phyloP scores from a whole-genome alignment of 495 filamentous ascomycete species.

The Aspergillus cavernicola region DNA sequence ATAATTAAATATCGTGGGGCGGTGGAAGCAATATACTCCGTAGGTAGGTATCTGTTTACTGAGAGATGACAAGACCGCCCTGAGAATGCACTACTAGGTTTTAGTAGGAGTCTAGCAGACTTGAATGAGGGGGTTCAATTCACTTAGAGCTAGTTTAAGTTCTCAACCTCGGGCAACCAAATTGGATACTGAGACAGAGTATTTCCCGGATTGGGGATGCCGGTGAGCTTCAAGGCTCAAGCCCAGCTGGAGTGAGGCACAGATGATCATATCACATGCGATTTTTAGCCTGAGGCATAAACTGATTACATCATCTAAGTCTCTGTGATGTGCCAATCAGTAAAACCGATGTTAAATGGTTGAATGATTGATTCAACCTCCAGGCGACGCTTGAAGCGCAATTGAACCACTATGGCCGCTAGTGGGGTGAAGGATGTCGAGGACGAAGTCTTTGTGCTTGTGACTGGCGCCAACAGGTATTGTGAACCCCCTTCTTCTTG shows the following conservation, averaged over 20 bases:
- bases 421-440: background rate
- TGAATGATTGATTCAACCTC: too few species aligned
- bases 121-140: too few species aligned
- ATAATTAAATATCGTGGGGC: too few species aligned
- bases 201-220: too few species aligned
- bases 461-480: conserved; percentile 53
- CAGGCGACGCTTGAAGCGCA: background rate
- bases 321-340: background rate
- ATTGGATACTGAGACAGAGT: too few species aligned
- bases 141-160: background rate
- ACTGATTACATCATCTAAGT: conserved; percentile 6
- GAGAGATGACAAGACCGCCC: background rate
- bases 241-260: background rate
- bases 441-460: conserved; percentile 34
- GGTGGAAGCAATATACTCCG: too few species aligned
- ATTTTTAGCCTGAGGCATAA: background rate
- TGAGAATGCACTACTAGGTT: too few species aligned
- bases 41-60: background rate
- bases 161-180: background rate
- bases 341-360: too few species aligned
- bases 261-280: background rate
- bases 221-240: too few species aligned
- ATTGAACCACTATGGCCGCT: conserved; percentile 1
- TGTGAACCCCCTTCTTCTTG: background rate
- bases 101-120: too few species aligned